Evolutionary conservation across 1,139 yeast genomes (phyloP), one percentile per base, ranked within the genome.

Genomic region (Diutina ranongensis): DNA sequence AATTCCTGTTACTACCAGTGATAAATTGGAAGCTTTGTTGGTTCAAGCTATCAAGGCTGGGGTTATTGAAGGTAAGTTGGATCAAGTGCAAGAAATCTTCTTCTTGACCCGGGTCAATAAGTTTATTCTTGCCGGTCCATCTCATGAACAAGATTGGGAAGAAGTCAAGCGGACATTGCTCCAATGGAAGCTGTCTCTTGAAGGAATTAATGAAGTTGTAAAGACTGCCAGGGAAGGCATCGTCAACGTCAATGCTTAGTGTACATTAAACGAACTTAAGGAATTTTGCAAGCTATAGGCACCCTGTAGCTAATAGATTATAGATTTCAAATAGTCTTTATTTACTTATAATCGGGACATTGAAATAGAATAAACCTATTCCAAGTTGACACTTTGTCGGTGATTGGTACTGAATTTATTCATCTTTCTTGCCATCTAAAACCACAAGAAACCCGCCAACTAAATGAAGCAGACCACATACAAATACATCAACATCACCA

Each of bases 391-490:
- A 5, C 28, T 7, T 35, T 13, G 10, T 16, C 13, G 5, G 8
- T 12, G 15, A 33, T 8, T 3, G 3, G 10, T 35, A 2, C 20
- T 15, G 31, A n/a, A 10, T 28, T 15, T 13, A 18, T 27, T 31
- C 21, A 13, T 28, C 27, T 8, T 28, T 20, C 5, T 31, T 25
- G 3, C 45, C 45, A 20, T 44, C 42, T 4, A 44, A 22, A 15
- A 89, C 97, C 2, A 88, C 92, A 45, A 92, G 67, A 49, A 92
- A 75, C 0, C 98, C 98, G 18, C 99, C 98, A 10, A 92, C 95
- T 47, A 94, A 68, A 61, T 89, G 96, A 51, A 94, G 68, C 21
- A 97, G 89, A 1, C 99, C 99, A 50, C 95, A 85, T 0, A 88
- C 97, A 64, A 88, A 82, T 1, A 88, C 94, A 52, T 88, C 89